Evolutionary conservation across 352 stramenopile genomes (phyloP), one percentile per base, ranked within the genome.

Genomic region (Globisporangium recalcitrans): DNA sequence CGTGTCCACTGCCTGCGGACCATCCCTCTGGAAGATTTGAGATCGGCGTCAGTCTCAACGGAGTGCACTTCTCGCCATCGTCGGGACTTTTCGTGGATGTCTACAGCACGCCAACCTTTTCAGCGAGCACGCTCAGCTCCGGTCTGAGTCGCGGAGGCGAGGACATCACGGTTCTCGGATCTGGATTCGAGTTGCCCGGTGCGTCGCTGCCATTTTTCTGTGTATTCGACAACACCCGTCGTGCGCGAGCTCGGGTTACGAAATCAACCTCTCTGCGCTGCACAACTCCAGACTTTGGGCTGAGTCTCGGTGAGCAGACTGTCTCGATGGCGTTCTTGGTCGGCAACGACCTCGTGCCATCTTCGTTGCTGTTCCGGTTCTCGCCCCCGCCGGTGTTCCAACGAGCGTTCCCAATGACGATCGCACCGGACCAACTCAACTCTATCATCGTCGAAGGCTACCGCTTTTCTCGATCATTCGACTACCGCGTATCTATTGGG

Each of bases 31-130:
- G 46, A 11, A 60, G 63, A 21, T 79, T 77, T 56, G 26, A 61
- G 0, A 10, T 79, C 26, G 58, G 48, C 0, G 21, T 82, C 24
- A 82, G 71, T 42, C 40, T 82, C 0, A 82, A 82, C 36, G 69
- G 65, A 1, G 64, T 34, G 1, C 69, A 82, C 47, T 63, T 68
- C 11, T 78, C 72, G 4, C 54, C 40, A 1, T 60, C 36, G 2
- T 38, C 32, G 13, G 24, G 32, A 9, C 52, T 58, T 1, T 40
- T 63, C 0, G 26, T 62, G 19, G 64, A 66, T 38, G 49, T 82
- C 7, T 76, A 71, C 36, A 48, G 60, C 0, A 24, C 67, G 1
- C 74, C 74, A 29, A 67, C 29, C 4, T 78, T 82, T 19, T 6
- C 60, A 0, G 53, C 19, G 2, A 47, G 73, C 6, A 46, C 13